Percentiles rank a stretch among this genome's conserved stretches.
phyloP scores from a whole-genome alignment of 768 basidiomycete species.

The Termitomyces sp. region DNA sequence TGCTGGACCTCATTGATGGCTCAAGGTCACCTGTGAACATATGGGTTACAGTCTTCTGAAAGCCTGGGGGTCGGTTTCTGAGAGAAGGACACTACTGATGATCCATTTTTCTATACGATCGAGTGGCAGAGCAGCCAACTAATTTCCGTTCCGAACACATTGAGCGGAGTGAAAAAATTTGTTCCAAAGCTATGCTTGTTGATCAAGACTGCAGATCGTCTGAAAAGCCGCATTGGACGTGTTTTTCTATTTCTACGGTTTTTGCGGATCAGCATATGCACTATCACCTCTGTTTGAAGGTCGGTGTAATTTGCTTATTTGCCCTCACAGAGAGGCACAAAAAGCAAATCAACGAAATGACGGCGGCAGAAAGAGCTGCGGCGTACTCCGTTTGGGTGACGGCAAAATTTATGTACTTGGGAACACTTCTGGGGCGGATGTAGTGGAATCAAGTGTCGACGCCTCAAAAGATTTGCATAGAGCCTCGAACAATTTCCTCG shows the following conservation, averaged over 20 bases:
- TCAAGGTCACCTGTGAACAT: no score
- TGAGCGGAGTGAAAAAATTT: no score
- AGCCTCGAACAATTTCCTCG: conserved; percentile 45
- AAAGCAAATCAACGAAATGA: not conserved
- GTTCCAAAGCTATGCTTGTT: no score
- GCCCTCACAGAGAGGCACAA: not conserved
- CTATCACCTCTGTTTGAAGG: not conserved
- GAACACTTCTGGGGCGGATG: not conserved
- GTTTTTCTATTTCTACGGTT: no score
- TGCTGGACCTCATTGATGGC: no score
- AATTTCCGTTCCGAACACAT: no score
- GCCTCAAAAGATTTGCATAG: conserved; percentile 39
- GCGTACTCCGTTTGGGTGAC: conserved; percentile 5
- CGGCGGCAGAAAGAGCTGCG: not conserved
- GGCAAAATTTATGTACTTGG: not conserved
- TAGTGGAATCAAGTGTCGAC: conserved; percentile 29
- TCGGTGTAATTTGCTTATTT: not conserved
- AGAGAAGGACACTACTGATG: no score
- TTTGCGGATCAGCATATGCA: not conserved
- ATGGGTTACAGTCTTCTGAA: no score
- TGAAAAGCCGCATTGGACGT: not conserved
- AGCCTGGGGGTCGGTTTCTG: no score
- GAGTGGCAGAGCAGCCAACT: no score
- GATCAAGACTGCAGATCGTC: not conserved
- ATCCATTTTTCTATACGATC: no score